These are phyloP conservation scores for Diaporthe ilicicola DNA, from an alignment of 2,329 filamentous ascomycete species.

Conservation along the genomic window DNA sequence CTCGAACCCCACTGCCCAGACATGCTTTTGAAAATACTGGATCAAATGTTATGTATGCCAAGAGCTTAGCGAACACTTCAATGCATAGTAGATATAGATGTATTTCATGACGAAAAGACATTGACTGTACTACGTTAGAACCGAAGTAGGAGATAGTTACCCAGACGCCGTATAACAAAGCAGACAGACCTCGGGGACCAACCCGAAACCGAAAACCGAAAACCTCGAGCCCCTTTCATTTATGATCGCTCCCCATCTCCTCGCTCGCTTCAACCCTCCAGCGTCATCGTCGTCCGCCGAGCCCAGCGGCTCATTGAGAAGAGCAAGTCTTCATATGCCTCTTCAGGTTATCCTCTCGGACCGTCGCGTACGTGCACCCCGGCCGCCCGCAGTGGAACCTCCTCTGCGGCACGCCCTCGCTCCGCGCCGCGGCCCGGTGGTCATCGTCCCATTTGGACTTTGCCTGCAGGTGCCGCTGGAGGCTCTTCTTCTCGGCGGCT, in stretches of 20 bases:
- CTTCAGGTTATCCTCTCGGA: constrained; percentile 29
- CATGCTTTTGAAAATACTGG: too few relatives aligned
- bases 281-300: background rate
- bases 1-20: too few relatives aligned
- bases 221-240: background rate
- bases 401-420: background rate
- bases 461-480: constrained; percentile 30
- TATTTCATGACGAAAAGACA: background rate
- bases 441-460: constrained; percentile 27
- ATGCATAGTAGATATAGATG: background rate
- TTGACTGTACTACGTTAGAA: background rate
- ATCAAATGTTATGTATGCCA: too few relatives aligned
- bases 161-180: background rate
- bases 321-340: constrained; percentile 26
- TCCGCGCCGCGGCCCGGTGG: constrained; percentile 24
- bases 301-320: background rate
- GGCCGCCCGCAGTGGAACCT: constrained; percentile 9
- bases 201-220: background rate
- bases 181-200: background rate
- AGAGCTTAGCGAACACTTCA: background rate
- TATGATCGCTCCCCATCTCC: too few relatives aligned
- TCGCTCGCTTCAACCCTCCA: background rate
- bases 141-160: background rate
- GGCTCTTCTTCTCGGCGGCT: constrained; percentile 32
- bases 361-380: constrained; percentile 26